phyloP scores from a whole-genome alignment of 2,329 filamentous ascomycete species.

The Xylariaceae sp. region DNA sequence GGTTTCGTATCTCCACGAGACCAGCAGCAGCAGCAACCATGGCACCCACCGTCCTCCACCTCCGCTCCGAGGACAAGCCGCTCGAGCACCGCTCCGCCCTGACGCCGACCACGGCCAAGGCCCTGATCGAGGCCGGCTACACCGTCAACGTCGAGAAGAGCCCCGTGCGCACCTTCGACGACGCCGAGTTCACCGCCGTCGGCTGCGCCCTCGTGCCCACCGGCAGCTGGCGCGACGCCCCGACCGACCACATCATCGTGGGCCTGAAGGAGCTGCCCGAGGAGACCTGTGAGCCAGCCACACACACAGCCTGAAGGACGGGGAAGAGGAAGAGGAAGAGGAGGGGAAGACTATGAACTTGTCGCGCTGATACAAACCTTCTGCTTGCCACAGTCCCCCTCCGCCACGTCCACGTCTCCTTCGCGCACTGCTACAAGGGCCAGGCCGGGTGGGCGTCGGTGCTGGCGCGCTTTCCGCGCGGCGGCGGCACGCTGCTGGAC shows the following conservation, averaged over 20 bases:
- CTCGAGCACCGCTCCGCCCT: constrained; percentile 44
- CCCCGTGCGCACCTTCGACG: constrained; percentile 58
- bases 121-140: constrained; percentile 62
- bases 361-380: background rate
- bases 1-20: too few relatives aligned
- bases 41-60: constrained; percentile 37
- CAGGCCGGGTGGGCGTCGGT: constrained; percentile 74
- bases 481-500: constrained; percentile 71
- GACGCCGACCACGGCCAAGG: constrained; percentile 39
- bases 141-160: constrained; percentile 60
- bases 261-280: constrained; percentile 74
- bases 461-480: constrained; percentile 69
- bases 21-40: too few relatives aligned
- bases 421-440: constrained; percentile 67
- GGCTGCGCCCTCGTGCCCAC: constrained; percentile 60
- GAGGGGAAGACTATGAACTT: too few relatives aligned
- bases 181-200: constrained; percentile 52
- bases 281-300: constrained; percentile 46
- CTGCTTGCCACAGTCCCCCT: constrained; percentile 53
- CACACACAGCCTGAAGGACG: background rate
- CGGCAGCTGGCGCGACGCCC: constrained; percentile 60
- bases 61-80: constrained; percentile 53
- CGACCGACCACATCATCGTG: constrained; percentile 61
- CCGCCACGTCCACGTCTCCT: constrained; percentile 60
- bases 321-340: background rate